phyloP scores from a whole-genome alignment of 2,329 filamentous ascomycete genomes.

The Colletotrichum musae region DNA sequence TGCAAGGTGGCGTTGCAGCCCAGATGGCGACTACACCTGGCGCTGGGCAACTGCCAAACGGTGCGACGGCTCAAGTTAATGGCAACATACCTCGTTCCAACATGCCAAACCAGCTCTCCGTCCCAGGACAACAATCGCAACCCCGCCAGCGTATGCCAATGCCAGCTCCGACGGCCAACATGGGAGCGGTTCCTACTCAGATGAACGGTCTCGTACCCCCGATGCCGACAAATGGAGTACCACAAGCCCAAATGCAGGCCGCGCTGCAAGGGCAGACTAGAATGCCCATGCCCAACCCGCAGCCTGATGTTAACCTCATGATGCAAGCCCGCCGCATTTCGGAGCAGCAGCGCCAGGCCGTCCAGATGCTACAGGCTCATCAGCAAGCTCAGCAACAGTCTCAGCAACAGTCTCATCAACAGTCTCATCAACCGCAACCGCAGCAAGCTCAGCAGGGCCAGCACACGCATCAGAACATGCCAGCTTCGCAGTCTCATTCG shows the following conservation, averaged over 20 bases:
- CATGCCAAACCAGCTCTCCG: slow-evolving; percentile 60
- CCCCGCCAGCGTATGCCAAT: slow-evolving; percentile 67
- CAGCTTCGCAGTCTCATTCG: slow-evolving; percentile 52
- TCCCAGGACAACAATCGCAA: slow-evolving; percentile 65
- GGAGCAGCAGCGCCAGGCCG: slow-evolving; percentile 72
- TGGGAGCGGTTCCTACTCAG: slow-evolving; percentile 63
- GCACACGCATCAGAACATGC: slow-evolving; percentile 52
- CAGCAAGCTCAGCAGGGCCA: slow-evolving; percentile 53
- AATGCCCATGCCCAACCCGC: slow-evolving; percentile 67
- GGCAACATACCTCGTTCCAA: slow-evolving; percentile 56
- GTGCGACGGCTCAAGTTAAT: slow-evolving; percentile 41
- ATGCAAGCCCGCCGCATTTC: slow-evolving; percentile 77
- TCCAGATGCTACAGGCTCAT: slow-evolving; percentile 58
- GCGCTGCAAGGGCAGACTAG: slow-evolving; percentile 70
- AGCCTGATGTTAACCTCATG: slow-evolving; percentile 68
- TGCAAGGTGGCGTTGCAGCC: slow-evolving; percentile 57
- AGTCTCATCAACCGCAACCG: slow-evolving; percentile 62
- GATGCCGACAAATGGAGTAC: slow-evolving; percentile 74
- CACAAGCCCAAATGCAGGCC: slow-evolving; percentile 79
- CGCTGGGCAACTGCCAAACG: slow-evolving; percentile 46
- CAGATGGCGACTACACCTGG: slow-evolving; percentile 61
- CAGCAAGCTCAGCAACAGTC: slow-evolving; percentile 65
- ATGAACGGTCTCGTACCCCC: slow-evolving; percentile 67
- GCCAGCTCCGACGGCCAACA: slow-evolving; percentile 66
- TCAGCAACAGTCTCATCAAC: slow-evolving; percentile 64